Evolutionary conservation across 2,329 filamentous ascomycete species (phyloP), one percentile per base, ranked within the genome.

Genomic region (Colletotrichum magnum): DNA sequence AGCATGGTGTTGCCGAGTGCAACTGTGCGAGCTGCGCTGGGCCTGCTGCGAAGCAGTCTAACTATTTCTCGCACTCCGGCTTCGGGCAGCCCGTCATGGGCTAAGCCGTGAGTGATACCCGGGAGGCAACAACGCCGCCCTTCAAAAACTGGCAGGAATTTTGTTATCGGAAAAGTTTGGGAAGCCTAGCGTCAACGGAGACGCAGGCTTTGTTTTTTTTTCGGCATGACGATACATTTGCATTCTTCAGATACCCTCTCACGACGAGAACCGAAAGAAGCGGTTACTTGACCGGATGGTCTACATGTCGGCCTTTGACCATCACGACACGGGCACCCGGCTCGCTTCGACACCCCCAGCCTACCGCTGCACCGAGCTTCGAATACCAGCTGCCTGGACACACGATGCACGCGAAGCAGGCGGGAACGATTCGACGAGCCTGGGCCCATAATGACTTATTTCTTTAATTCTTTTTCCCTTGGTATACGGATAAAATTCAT

Each of bases 1-100:
- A 89, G 68, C 81, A 85, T 15, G 82, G 79, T 52, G 73, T 82
- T 32, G 80, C 81, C 6, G 87, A 88, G 66, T 88, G 86, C 78
- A 82, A 78, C 66, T 89, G 86, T 70, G 72, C 78, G 36, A 80
- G 79, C 69, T 89, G 87, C 73, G 75, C 80, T 36, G 79, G 83
- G 18, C 77, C 82, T 9, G 28, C 51, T 24, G 78, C 83, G 73
- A 87, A 87, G 77, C 79, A 84, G 13, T 74, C 79, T 4, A 76
- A 81, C 0, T 89, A 88, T 76, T 86, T 89, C 69, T 77, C 81
- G 57, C 74, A 81, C 24, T 83, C 86, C 61, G 79, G 77, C 50
- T 89, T 87, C 64, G 82, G 84, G 32, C 88, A 89, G 75, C 79
- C 87, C 15, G 87, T 89, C 16, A 84, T 89, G 77, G 87, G 87